Evolutionary conservation across 148 eudicot genomes (phyloP), one percentile per base, ranked within the genome.

Genomic region (Rhododendron simsii): DNA sequence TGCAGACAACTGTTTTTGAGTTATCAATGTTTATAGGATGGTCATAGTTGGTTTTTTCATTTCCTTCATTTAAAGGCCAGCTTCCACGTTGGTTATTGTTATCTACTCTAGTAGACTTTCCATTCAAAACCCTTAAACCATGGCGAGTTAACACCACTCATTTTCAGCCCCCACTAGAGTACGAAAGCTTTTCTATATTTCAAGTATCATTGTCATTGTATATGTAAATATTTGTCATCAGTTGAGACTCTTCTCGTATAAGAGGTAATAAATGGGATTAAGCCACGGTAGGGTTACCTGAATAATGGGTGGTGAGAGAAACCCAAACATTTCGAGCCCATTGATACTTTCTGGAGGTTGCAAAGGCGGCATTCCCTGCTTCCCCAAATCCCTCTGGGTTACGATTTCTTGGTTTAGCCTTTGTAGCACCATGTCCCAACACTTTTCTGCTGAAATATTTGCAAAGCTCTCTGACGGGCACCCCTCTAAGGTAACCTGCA

Each of bases 251-350:
- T 85, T 41, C 20, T 26, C 23, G 0, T 61, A 65, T 23, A 1
- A 13, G 14, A 45, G n/a, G 55, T 13, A 45, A 15, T 53, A 65
- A 78, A 28, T 3, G 23, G 39, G 33, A 47, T 16, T 45, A 50
- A 18, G 61, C 8, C n/a, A 47, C 9, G 13, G 12, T 20, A 80
- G 69, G 82, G 41, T 73, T 87, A 93, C 95, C 93, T 91, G 89
- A 63, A 93, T 67, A 26, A 93, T 89, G 76, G 88, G 80, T 26
- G 90, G 92, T 2, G 92, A 87, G 84, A 83, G 80, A 65, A 92
- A 91, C 73, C 94, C 94, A 88, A 92, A 92, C 94, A 92, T 92
- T 82, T 88, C 86, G n/a, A 92, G 89, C 59, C 94, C 94, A 47
- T 91, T 87, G 51, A 92, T 85, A 87, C 63, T 83, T n/a, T 86